Base-by-base conservation (phyloP, 139 green algal genomes). In the Desmodesmus armatus region DNA sequence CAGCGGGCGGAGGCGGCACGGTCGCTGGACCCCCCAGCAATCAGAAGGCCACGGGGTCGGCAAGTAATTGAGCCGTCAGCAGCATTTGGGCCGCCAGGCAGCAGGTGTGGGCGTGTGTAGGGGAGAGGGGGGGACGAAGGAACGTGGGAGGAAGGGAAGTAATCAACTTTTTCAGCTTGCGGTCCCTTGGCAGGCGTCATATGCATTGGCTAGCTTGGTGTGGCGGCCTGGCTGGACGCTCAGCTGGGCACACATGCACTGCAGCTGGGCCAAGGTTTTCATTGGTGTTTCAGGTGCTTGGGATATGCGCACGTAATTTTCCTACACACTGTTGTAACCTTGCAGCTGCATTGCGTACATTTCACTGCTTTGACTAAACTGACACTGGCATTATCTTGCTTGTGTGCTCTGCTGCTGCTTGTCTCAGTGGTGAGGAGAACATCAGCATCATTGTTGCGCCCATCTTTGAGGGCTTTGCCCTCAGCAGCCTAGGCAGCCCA, bases 401-500 rank as follows among this genome's bases (percentile, higher is more conserved):
- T 37, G 21, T 2, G 27, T 73, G 17, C 29, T 43, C 29, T 51
- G 2, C 29, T 31, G 39, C 21, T 47, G 37, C 69, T 77, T 23
- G 31, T 55, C 23, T 63, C 88, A 95, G 89, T 25, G 96, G 96
- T 0, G 96, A 99, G 85, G 89, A 96, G 80, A 99, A 99, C 80
- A 88, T 99, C 35, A 94, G 85, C 43, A 93, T 99, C 1, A 91
- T 99, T 17, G 96, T 96, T 17, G 93, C 94, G 1, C 94, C 96
- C 58, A 96, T 98, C 70, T 51, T 80, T 3, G 29, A 85, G 2
- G 94, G 95, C 31, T 99, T 98, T 91, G 87, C 35, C 19, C 85
- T 98, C 51, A 40, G 82, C 35, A 85, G 49, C 65, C 78, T 98
- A n/a, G 95, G 94, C 2, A 84, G 27, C 3, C 85, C 94, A 1